A percentile compares a stretch with the other conserved stretches of the same genome.
Evolutionary conservation across 345 rosid species (phyloP).

Genomic region (Lumnitzera racemosa): DNA sequence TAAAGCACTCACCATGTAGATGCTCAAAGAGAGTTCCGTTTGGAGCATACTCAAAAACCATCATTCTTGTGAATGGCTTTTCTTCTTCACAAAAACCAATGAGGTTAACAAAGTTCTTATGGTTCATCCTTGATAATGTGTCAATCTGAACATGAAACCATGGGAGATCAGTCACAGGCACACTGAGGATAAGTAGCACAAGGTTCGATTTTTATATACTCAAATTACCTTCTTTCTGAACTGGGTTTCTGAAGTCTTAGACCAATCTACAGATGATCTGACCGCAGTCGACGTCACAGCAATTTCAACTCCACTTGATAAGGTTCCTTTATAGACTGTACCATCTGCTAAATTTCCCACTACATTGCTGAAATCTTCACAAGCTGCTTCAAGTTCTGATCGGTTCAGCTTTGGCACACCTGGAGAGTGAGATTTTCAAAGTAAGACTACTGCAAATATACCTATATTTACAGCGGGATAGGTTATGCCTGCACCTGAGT

Average conservation of each 20-base stretch:
- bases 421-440: constrained; percentile 23
- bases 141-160: constrained; percentile 52
- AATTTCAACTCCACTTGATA: constrained; percentile 85
- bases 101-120: constrained; percentile 88
- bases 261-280: constrained; percentile 55
- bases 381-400: constrained; percentile 80
- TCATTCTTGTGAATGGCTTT: constrained; percentile 77
- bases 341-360: constrained; percentile 68
- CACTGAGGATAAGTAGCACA: not conserved
- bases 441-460: not conserved
- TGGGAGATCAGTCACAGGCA: constrained; percentile 3
- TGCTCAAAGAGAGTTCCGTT: constrained; percentile 93
- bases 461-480: not conserved
- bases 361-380: constrained; percentile 95
- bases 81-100: constrained; percentile 82
- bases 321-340: constrained; percentile 76
- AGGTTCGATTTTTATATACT: not conserved
- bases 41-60: constrained; percentile 96
- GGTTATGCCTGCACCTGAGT: constrained; percentile 9
- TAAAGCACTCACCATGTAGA: constrained; percentile 61
- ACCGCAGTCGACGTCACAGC: constrained; percentile 55
- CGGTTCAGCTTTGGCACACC: constrained; percentile 78
- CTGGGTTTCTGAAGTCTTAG: constrained; percentile 56
- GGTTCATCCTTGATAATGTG: constrained; percentile 69
- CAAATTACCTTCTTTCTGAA: constrained; percentile 67